phyloP scores from a whole-genome alignment of 352 stramenopile genomes.

The Pythium scleroteichum region DNA sequence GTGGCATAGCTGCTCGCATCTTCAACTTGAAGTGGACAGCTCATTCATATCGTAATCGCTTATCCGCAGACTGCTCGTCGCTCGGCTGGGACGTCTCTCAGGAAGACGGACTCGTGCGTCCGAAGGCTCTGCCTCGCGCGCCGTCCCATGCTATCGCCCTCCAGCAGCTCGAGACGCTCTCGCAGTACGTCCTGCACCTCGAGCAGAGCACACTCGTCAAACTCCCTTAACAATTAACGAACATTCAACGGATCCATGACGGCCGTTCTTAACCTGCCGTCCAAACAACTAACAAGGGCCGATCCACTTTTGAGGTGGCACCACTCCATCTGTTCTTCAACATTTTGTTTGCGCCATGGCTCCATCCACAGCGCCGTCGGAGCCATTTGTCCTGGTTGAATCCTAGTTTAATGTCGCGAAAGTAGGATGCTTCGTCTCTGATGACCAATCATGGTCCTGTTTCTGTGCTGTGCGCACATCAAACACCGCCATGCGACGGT shows the following conservation, averaged over 20 bases:
- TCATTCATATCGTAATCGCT: not conserved
- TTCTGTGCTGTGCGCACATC: not conserved
- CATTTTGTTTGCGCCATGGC: conserved; percentile 20
- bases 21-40: not conserved
- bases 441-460: not conserved
- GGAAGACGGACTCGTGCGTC: conserved; percentile 41
- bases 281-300: too few species aligned
- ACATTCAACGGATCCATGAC: not conserved
- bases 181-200: conserved; percentile 68
- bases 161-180: conserved; percentile 64
- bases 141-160: conserved; percentile 36
- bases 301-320: conserved; percentile 6
- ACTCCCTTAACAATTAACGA: conserved; percentile 35
- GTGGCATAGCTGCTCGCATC: conserved; percentile 5
- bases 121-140: conserved; percentile 39
- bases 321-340: conserved; percentile 21
- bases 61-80: conserved; percentile 45
- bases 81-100: conserved; percentile 48
- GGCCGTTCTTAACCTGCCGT: not conserved
- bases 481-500: conserved; percentile 1
- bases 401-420: conserved; percentile 17
- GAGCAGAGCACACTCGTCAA: conserved; percentile 72
- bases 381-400: conserved; percentile 2
- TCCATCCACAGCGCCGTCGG: too few species aligned
- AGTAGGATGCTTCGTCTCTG: not conserved